Percentiles rank a stretch among this genome's conserved stretches.
These are phyloP conservation scores for Naganishia kalamii DNA, from an alignment of 768 basidiomycete genomes.

Conservation along the genomic window DNA sequence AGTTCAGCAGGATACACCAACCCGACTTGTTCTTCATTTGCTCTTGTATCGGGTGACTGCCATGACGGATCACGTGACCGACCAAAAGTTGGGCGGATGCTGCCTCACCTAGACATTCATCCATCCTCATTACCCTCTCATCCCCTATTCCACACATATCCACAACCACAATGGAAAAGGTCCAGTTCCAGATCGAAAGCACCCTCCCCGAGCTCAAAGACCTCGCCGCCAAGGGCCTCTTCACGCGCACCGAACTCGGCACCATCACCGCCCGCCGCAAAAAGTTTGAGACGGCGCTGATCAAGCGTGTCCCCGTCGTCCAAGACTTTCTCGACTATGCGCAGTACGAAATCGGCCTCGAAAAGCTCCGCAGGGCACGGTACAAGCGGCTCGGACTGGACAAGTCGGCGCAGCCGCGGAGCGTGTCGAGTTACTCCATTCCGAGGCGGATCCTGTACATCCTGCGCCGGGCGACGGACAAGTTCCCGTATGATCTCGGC, in stretches of 20 bases:
- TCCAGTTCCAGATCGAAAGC: constrained; percentile 90
- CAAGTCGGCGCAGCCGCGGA: constrained; percentile 50
- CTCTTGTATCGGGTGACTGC: neutral
- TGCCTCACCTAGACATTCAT: neutral
- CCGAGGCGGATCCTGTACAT: constrained; percentile 79
- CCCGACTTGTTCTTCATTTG: neutral
- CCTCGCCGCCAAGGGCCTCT: constrained; percentile 73
- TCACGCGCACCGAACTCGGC: constrained; percentile 75
- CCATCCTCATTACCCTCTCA: neutral
- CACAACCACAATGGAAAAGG: constrained; percentile 67
- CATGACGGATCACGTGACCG: neutral
- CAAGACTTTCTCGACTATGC: constrained; percentile 83
- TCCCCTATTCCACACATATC: neutral
- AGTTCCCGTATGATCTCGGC: constrained; percentile 78
- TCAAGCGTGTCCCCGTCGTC: constrained; percentile 77
- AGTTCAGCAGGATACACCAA: neutral
- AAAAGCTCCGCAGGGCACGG: constrained; percentile 70
- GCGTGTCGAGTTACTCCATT: constrained; percentile 76
- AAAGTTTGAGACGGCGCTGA: constrained; percentile 70
- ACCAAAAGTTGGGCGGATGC: neutral
- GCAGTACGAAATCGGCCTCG: constrained; percentile 84
- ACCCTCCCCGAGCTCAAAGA: constrained; percentile 96
- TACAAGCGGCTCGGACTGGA: constrained; percentile 51
- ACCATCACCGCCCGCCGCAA: constrained; percentile 80
- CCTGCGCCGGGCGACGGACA: constrained; percentile 79